Percentiles rank a stretch among this genome's conserved stretches.
Conservation (phyloP, 805 yeast species). For the Zygosaccharomyces bailii region DNA sequence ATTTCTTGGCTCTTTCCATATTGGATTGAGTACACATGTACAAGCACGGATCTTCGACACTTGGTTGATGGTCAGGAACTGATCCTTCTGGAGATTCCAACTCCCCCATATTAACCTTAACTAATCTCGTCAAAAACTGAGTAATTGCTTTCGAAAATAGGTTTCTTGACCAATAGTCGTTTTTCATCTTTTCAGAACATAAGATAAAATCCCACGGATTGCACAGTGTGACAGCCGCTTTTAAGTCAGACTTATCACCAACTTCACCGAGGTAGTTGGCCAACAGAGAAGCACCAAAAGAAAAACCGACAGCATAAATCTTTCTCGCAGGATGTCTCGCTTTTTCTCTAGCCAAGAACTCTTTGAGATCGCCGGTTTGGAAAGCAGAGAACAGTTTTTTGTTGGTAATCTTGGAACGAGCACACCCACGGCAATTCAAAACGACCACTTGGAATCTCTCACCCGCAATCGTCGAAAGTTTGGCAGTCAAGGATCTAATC, state of each 20-base stretch:
- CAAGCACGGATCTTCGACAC: slow-evolving; percentile 22
- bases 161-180: slow-evolving; percentile 39
- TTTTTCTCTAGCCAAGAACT: slow-evolving; percentile 49
- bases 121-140: slow-evolving; percentile 41
- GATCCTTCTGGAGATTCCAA: slow-evolving; percentile 30
- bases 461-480: slow-evolving; percentile 40
- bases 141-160: slow-evolving; percentile 45
- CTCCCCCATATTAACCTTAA: slow-evolving; percentile 44
- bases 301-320: slow-evolving; percentile 64
- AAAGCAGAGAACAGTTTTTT: slow-evolving; percentile 65
- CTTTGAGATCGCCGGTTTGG: slow-evolving; percentile 66
- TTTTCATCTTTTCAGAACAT: slow-evolving; percentile 44
- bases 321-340: slow-evolving; percentile 56
- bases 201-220: slow-evolving; percentile 72
- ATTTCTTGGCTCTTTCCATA: slow-evolving; percentile 37
- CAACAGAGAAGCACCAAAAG: slow-evolving; percentile 66
- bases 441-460: slow-evolving; percentile 55
- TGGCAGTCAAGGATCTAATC: slow-evolving; percentile 51
- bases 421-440: slow-evolving; percentile 72
- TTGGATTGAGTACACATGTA: slow-evolving; percentile 35
- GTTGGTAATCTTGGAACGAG: slow-evolving; percentile 66
- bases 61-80: slow-evolving; percentile 20
- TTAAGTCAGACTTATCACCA: slow-evolving; percentile 47
- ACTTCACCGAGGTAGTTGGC: slow-evolving; percentile 72
- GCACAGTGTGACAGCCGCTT: slow-evolving; percentile 58